These are phyloP conservation scores for Termitomyces sp. DNA, from an alignment of 768 basidiomycete species.

Conservation along the genomic window DNA sequence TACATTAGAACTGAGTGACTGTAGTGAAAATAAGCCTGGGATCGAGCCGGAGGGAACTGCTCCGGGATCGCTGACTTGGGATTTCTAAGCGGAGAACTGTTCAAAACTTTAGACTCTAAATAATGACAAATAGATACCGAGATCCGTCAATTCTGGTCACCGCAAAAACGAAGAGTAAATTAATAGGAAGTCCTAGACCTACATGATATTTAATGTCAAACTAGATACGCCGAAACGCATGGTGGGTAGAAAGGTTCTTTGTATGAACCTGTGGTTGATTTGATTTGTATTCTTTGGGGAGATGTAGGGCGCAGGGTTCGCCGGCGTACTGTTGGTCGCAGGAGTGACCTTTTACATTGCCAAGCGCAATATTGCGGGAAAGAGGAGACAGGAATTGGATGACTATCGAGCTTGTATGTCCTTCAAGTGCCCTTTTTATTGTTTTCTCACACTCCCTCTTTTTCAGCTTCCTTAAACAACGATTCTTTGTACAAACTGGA, in stretches of 20 bases:
- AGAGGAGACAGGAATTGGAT: constrained; percentile 27
- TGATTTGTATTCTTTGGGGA: background rate
- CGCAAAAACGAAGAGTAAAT: background rate
- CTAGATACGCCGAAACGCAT: constrained; percentile 17
- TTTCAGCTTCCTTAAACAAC: background rate
- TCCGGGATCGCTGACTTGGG: background rate
- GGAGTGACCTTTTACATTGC: constrained; percentile 27
- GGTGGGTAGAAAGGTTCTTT: constrained; percentile 5
- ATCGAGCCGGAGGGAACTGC: background rate
- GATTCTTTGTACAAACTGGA: background rate
- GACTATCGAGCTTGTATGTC: constrained; percentile 23
- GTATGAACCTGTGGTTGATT: background rate
- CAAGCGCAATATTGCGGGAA: constrained; percentile 24
- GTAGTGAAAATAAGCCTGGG: background rate
- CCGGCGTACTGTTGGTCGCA: constrained; percentile 23
- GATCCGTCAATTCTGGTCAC: no score
- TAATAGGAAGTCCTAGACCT: background rate
- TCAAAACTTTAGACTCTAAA: no score
- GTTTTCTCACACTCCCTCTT: background rate
- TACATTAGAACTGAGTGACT: background rate
- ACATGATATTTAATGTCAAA: constrained; percentile 9
- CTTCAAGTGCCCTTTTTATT: background rate
- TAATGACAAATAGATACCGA: constrained; percentile 6
- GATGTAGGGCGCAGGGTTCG: constrained; percentile 22
- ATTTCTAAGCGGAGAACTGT: constrained; percentile 1